Base-by-base conservation (phyloP, 306 rosid species). In the Benincasa hispida region DNA sequence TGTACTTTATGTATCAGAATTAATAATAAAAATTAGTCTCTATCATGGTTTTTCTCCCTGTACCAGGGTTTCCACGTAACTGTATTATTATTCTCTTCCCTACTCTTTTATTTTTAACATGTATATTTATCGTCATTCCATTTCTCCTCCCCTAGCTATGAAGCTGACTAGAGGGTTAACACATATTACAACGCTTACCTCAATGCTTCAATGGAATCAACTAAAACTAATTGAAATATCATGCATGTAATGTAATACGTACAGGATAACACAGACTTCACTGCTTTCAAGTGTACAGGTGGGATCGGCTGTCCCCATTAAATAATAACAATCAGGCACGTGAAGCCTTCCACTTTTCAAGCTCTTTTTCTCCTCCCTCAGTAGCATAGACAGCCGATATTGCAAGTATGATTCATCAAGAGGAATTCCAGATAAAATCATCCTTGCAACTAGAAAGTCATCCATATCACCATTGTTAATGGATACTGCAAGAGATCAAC, bases 271-370 rank as follows among this genome's bases (percentile, higher is more conserved):
- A 30, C 97, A 91, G 75, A 93, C 95, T 93, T 93, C 80, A 84
- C 76, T 80, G 28, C 50, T 75, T 76, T 84, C 35, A 3, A 93
- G 86, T 22, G 45, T 45, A 48, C 87, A 82, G 2, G 95, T 93
- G 34, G 96, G 98, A 82, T 91, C 98, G 30, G 78, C 91, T 76
- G 98, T 91, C 47, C 98, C 98, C 96, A 91, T 91, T 48, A 93
- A 62, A 75, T 88, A 88, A 82, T 82, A 93, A 79, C 86, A 84
- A 8, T 86, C 84, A 22, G 89, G 83, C 0, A 88, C 79, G 60
- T 59, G 76, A 66, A 87, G 77, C 80, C 6, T 91, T 63, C 98
- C 98, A 54, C 8, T 57, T 81, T 17, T 76, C 15, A 93, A 91
- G 35, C 75, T 72, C 32, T 76, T 84, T 45, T 69, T 79, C 78